Evolutionary conservation across 371 early-diverging fungal genomes (phyloP), one percentile per base, ranked within the genome.

Genomic region (Mucor mucedo): DNA sequence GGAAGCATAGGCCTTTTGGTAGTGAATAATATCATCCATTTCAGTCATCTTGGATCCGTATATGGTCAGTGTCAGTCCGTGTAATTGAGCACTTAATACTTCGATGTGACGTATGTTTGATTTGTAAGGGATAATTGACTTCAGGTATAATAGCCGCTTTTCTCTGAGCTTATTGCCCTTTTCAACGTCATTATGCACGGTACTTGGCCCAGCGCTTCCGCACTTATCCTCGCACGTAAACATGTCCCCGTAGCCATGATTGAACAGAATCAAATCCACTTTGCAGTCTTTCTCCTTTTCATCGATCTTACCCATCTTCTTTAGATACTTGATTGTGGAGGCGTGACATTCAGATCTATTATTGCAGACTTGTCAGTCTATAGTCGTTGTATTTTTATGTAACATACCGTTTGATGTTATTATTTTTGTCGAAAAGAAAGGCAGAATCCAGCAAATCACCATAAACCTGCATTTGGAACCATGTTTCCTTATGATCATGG

Each of bases 351-450:
- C 62, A 35, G 62, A 62, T 62, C 62, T 62, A 61, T 54, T 54
- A 61, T 61, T 61, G 54, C 44, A 48, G 48, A 62, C 49, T 62
- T 55, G 47, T 55, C 62, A 62, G 62, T 62, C 55, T 62, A 62
- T 62, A 49, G 48, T 55, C 55, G 62, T 62, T 62, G 55, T 55
- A 62, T 48, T 62, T 62, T 62, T 62, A 62, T 62, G 55, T 55
- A 62, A 55, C 49, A 62, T 62, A 62, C 55, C 55, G 47, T 62
- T 62, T 62, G 30, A 55, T 62, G 39, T 32, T 61, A 35, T 61
- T 53, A 54, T 61, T 61, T 61, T 54, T 62, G 49, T 62, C 55
- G 41, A 62, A 62, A 32, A 62, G 49, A 49, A 55, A 62, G 2
- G 49, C 55, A n/a, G 63, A 62, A 29, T 62, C 56, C 50, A 62